These are phyloP conservation scores for Boletus sp. DNA, from an alignment of 768 basidiomycete species.

Conservation along the genomic window DNA sequence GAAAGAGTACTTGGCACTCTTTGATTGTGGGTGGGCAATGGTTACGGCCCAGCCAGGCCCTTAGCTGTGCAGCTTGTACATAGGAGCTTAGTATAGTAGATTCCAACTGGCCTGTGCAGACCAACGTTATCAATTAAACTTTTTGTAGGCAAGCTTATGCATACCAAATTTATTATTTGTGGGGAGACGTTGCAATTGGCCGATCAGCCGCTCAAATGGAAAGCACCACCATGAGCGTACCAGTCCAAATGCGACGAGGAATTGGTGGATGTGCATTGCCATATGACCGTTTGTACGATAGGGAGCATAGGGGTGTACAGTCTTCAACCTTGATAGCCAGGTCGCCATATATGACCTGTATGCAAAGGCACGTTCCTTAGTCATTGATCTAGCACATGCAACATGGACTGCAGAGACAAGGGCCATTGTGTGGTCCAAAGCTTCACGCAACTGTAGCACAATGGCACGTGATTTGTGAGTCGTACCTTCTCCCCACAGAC, in stretches of 20 bases:
- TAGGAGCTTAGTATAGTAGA: background rate
- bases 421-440: slow-evolving; percentile 1
- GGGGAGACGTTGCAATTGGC: background rate
- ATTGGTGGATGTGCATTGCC: background rate
- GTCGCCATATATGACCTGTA: background rate
- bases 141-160: background rate
- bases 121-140: background rate
- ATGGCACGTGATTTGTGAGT: background rate
- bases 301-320: background rate
- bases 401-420: background rate
- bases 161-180: background rate
- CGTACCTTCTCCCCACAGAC: background rate
- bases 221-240: slow-evolving; percentile 1
- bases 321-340: background rate
- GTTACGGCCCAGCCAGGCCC: background rate
- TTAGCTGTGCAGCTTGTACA: background rate
- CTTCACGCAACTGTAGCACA: background rate
- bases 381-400: background rate
- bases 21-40: background rate
- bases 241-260: background rate
- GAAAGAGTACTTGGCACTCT: background rate
- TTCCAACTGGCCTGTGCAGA: background rate
- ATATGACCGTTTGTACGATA: background rate
- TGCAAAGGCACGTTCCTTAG: background rate
- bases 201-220: background rate